Percentiles rank a stretch among this genome's conserved stretches.
phyloP scores from a whole-genome alignment of 2,329 filamentous ascomycete genomes.

The Hypoxylon sp. region DNA sequence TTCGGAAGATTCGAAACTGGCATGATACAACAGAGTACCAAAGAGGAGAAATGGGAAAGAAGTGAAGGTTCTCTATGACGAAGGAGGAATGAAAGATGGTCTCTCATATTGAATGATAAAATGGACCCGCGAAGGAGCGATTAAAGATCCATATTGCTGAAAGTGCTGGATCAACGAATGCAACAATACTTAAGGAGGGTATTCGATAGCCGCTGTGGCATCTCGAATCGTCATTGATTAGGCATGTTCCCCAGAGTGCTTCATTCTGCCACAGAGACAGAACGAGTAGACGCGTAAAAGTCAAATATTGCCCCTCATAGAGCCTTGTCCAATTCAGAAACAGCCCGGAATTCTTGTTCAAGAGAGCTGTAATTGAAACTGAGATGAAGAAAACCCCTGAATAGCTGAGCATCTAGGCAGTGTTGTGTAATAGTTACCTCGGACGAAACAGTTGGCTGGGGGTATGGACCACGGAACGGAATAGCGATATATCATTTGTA shows the following conservation, averaged over 20 bases:
- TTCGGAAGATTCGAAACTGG: background rate
- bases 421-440: background rate
- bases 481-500: background rate
- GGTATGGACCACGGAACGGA: background rate
- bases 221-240: background rate
- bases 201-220: background rate
- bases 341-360: background rate
- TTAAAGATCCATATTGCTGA: background rate
- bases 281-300: background rate
- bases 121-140: background rate
- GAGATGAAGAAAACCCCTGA: background rate
- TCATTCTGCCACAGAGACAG: background rate
- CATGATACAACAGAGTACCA: background rate
- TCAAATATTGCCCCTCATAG: background rate
- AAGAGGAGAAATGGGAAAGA: background rate
- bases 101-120: background rate
- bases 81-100: background rate
- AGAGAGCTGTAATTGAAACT: constrained; percentile 7
- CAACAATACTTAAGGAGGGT: background rate
- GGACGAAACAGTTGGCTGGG: background rate
- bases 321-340: background rate
- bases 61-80: background rate
- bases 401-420: constrained; percentile 5
- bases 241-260: background rate
- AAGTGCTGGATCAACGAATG: background rate